Evolutionary conservation across 1,284 basidiomycete species (phyloP), one percentile per base, ranked within the genome.

Genomic region (Pholiota adiposa): DNA sequence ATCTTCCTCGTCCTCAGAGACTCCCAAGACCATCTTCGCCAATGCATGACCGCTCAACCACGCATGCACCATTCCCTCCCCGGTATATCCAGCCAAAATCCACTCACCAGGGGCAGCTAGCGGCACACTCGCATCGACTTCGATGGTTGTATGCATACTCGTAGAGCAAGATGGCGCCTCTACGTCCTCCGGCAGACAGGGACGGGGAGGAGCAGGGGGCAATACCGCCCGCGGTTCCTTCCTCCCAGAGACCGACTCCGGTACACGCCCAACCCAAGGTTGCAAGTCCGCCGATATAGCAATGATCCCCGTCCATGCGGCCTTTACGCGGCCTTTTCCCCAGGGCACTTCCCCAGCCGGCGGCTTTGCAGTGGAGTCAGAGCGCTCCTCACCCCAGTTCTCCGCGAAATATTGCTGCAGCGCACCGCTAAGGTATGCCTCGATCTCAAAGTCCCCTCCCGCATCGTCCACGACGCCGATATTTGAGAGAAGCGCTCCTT

Each of bases 61-160:
- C 4, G 85, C 86, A 65, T 87, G 80, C 2, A 83, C 82, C 87
- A 89, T 89, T 4, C 87, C 87, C 63, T 89, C 87, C n/a, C 87
- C 87, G 9, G 79, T 78, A 63, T 85, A 89, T 0, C 85, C 87
- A 18, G 84, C 86, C 18, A 76, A 70, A 18, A 84, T 75, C 83
- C 83, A 84, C 64, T 85, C 84, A 25, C 83, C 83, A 1, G 72
- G 64, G 11, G 68, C n/a, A 8, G 67, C 69, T 1, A 72, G 25
- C 21, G 33, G 25, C n/a, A n/a, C 59, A n/a, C n/a, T 29, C 18
- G 34, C 36, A 5, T 46, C 23, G 9, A 23, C 44, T 3, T 29
- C 43, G 14, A 49, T 40, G 33, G 38, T 21, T 18, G 60, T 43
- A 23, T 31, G 44, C 21, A 12, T 50, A 14, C 25, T 19, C 18